Conservation (phyloP, 495 filamentous ascomycete genomes). For the Acidomyces sp. region DNA sequence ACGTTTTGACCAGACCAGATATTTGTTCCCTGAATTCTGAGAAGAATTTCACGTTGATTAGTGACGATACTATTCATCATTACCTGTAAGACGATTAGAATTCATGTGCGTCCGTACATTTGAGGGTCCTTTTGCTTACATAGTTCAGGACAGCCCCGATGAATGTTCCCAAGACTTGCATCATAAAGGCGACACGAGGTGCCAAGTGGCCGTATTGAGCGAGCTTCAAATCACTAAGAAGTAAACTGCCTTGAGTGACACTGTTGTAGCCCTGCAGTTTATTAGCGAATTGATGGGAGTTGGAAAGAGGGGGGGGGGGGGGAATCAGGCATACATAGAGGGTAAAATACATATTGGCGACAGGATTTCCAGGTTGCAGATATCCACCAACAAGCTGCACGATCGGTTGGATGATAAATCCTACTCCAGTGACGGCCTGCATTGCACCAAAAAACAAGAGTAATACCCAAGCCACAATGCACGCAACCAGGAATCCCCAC, state of each 20-base stretch:
- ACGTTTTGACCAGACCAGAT: conserved; percentile 37
- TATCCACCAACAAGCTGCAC: too few relatives aligned
- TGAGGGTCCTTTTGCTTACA: too few relatives aligned
- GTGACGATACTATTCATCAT: conserved; percentile 30
- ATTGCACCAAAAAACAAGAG: conserved; percentile 26
- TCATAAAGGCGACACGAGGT: conserved; percentile 32
- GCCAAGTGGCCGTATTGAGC: conserved; percentile 29
- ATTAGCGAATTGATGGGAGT: too few relatives aligned
- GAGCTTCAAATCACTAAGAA: conserved; percentile 29
- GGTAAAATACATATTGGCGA: too few relatives aligned
- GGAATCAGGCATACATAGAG: too few relatives aligned
- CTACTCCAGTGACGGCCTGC: too few relatives aligned
- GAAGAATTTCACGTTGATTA: conserved; percentile 28
- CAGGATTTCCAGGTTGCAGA: too few relatives aligned
- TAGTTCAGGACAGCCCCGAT: conserved; percentile 37
- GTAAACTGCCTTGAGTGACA: conserved; percentile 27
- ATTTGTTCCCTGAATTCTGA: conserved; percentile 28
- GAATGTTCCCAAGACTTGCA: conserved; percentile 36
- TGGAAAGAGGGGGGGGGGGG: too few relatives aligned
- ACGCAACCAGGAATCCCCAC: conserved; percentile 43
- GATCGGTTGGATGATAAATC: too few relatives aligned
- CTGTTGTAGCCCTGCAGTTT: conserved; percentile 33
- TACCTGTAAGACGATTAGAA: too few relatives aligned
- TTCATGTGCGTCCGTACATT: too few relatives aligned
- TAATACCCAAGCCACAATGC: conserved; percentile 25